Percentiles rank a stretch among this genome's conserved stretches.
These are phyloP conservation scores for Escallonia rubra DNA, from an alignment of 129 eudicot species.

Conservation along the genomic window DNA sequence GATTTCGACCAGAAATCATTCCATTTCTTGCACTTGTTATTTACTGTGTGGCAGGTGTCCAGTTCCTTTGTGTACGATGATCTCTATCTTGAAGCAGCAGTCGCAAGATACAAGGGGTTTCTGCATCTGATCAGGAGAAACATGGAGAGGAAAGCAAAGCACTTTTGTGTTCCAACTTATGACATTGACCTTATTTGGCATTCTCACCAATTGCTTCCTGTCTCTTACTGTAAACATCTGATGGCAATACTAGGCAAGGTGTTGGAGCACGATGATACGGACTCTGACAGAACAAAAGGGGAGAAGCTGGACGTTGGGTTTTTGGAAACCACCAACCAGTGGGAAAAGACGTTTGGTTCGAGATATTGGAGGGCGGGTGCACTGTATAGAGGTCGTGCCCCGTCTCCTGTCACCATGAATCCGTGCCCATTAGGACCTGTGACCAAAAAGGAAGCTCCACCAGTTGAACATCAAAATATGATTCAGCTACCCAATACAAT, in stretches of 20 bases:
- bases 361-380: constrained; percentile 50
- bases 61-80: constrained; percentile 24
- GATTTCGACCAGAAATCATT: no score
- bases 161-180: constrained; percentile 48
- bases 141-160: constrained; percentile 4
- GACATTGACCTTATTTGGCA: constrained; percentile 54
- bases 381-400: constrained; percentile 22
- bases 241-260: constrained; percentile 20
- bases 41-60: constrained; percentile 20
- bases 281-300: constrained; percentile 28
- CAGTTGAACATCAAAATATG: neutral
- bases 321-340: constrained; percentile 29
- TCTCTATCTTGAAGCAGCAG: constrained; percentile 29
- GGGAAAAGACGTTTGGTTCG: constrained; percentile 26
- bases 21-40: no score
- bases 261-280: constrained; percentile 37
- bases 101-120: constrained; percentile 41
- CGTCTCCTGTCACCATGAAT: neutral
- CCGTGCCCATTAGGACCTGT: neutral
- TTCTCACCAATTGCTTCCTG: constrained; percentile 36
- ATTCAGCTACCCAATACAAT: neutral
- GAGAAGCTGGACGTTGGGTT: constrained; percentile 35
- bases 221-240: constrained; percentile 24
- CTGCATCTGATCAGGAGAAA: constrained; percentile 44
- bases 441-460: neutral